Percentiles rank a stretch among this genome's conserved stretches.
Conservation (phyloP, 2,329 filamentous ascomycete species). For the Allantophomopsis lycopodina region DNA sequence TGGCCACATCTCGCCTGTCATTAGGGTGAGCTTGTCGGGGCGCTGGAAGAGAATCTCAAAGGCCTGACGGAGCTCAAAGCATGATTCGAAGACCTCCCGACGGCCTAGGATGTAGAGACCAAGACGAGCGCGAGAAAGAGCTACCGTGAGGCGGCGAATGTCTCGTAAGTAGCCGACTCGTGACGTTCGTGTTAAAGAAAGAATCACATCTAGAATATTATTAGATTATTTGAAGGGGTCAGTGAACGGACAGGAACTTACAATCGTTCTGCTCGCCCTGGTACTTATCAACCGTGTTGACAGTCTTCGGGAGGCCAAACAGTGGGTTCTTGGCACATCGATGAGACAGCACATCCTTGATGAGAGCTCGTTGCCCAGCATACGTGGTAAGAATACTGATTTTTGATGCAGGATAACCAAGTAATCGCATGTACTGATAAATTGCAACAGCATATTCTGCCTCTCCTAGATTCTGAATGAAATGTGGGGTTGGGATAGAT, state of each 20-base stretch:
- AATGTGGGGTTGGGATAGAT: constrained; percentile 81
- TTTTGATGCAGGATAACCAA: constrained; percentile 63
- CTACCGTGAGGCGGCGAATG: constrained; percentile 85
- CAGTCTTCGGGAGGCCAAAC: constrained; percentile 79
- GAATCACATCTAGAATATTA: constrained; percentile 58
- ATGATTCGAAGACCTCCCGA: constrained; percentile 75
- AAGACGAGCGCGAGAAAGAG: constrained; percentile 79
- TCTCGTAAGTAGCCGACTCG: constrained; percentile 87
- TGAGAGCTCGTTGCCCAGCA: constrained; percentile 78
- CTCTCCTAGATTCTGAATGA: constrained; percentile 91
- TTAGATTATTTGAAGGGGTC: constrained; percentile 4
- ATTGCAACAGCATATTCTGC: constrained; percentile 94
- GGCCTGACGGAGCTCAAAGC: constrained; percentile 74
- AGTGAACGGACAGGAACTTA: constrained; percentile 30
- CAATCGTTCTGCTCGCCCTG: constrained; percentile 99
- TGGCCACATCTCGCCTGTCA: constrained; percentile 79
- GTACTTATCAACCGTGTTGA: constrained; percentile 96
- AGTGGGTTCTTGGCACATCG: constrained; percentile 71
- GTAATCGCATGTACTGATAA: constrained; percentile 92
- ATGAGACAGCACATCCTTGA: constrained; percentile 73
- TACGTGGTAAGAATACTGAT: constrained; percentile 92
- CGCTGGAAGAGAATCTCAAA: constrained; percentile 67
- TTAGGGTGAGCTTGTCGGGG: constrained; percentile 69
- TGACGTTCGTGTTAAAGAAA: constrained; percentile 81
- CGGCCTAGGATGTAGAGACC: constrained; percentile 89